Base-by-base conservation (phyloP, 345 rosid species). In the Garcia nutans region DNA sequence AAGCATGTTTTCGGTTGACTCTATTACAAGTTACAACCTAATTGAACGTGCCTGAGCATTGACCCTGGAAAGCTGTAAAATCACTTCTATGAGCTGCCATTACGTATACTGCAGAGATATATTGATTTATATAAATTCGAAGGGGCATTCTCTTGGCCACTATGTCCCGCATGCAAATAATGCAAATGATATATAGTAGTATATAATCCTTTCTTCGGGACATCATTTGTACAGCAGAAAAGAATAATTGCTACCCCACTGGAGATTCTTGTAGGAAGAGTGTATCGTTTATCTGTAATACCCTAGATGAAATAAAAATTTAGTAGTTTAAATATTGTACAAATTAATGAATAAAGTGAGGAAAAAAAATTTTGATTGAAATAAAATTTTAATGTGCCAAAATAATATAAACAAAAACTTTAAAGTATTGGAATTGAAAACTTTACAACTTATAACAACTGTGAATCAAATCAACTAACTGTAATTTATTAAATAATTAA, bases 1-100 rank as follows among this genome's bases (percentile, higher is more conserved):
- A 44, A 24, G 52, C 42, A 10, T 49, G 59, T 68, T 68, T 68
- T 37, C 72, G 16, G 20, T 49, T 47, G 72, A 19, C 44, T 68
- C 6, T 37, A 37, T 37, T 37, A 37, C 6, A 37, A 37, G 41
- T 37, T 16, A 16, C 58, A 49, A 26, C 20, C 59, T 49, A 50
- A 68, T 24, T 24, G 41, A 33, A 50, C 10, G 9, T 26, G 59
- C 44, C 49, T 17, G 24, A 50, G 5, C 0, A 68, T 7, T 58
- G 26, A 10, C 12, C 28, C 26, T 10, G 28, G 10, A 31, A 58
- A 58, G 12, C 63, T 58, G 63, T 58, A 58, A 58, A 58, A 23
- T 58, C 12, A 22, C 13, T 58, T 58, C 23, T 22, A 58, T 58
- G 5, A 22, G 26, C 26, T 22, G 3, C 23, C 31, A 23, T 58